Base-by-base conservation (phyloP, 2,329 filamentous ascomycete genomes). In the Apiospora pterosperma region DNA sequence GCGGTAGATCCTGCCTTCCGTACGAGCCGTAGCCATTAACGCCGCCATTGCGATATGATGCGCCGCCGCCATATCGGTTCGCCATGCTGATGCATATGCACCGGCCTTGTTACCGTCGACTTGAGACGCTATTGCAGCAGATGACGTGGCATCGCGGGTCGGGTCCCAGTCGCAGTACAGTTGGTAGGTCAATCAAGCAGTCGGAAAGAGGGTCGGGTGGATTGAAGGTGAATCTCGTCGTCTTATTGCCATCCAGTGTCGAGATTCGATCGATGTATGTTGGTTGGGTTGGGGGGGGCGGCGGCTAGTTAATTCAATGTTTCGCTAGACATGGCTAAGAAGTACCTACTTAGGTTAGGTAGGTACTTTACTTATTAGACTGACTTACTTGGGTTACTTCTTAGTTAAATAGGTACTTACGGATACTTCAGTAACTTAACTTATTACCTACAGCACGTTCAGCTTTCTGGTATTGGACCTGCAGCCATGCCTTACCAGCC, bases 11-110 rank as follows among this genome's bases (percentile, higher is more conserved):
- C n/a, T 55, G 23, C 28, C 61, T 34, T 6, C 61, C 31, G 21
- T 79, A 76, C 65, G 78, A 80, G 39, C 81, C 82, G 70, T 82
- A 82, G 67, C 78, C 78, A 67, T 77, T 79, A 62, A 77, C 76
- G 64, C 78, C 76, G 68, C 78, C 79, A 68, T 78, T 81, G 72
- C 80, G 79, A 74, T 79, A 81, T 64, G 82, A 74, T 75, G 38
- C 60, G 60, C 60, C 61, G 58, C 58, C 58, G 39, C 63, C 63
- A 38, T 64, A 64, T 39, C 63, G 63, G 48, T 64, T 60, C 41
- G 63, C 58, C 63, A 64, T 64, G 23, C 19, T 64, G 21, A 55
- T 55, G 48, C 48, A 55, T 34, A 55, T 41, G 48, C 61, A 63
- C 36, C 61, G 60, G 60, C 39, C 31, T 34, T n/a, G 38, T 42